Percentiles rank a stretch among this genome's conserved stretches.
These are phyloP conservation scores for Tephrocybe sp. DNA, from an alignment of 768 basidiomycete genomes.

Conservation along the genomic window DNA sequence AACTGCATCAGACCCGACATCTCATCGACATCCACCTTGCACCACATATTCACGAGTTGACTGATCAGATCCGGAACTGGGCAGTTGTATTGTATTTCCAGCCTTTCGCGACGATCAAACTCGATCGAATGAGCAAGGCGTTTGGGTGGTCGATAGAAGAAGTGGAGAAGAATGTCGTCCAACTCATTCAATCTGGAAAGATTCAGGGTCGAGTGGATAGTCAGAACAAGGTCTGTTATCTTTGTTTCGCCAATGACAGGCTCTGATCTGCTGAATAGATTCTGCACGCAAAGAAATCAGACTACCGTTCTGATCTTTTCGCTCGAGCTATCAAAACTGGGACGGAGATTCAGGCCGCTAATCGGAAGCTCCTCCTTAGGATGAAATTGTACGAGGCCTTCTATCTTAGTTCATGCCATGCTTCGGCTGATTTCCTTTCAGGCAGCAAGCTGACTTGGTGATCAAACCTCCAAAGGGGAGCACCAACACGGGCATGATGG, in stretches of 20 bases:
- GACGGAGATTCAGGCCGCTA: conserved; percentile 65
- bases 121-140: conserved; percentile 80
- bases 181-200: conserved; percentile 71
- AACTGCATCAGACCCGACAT: conserved; percentile 62
- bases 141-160: conserved; percentile 80
- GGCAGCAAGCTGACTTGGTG: conserved; percentile 79
- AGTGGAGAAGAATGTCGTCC: conserved; percentile 71
- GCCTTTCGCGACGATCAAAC: conserved; percentile 82
- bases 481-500: conserved; percentile 23
- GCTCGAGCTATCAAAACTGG: conserved; percentile 73
- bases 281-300: conserved; percentile 73
- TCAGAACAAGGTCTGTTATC: conserved; percentile 67
- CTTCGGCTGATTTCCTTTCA: conserved; percentile 23
- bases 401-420: background rate
- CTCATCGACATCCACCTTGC: conserved; percentile 74
- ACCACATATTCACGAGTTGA: conserved; percentile 62
- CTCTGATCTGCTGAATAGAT: conserved; percentile 45
- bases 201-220: conserved; percentile 87
- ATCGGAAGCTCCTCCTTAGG: conserved; percentile 75
- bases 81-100: conserved; percentile 87
- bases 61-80: conserved; percentile 67
- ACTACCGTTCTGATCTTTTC: conserved; percentile 77
- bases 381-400: conserved; percentile 67
- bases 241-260: conserved; percentile 6
- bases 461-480: conserved; percentile 60